A percentile compares a stretch with the other conserved stretches of the same genome.
phyloP scores from a whole-genome alignment of 2,329 filamentous ascomycete species.

The Alternaria angustiovoidea region DNA sequence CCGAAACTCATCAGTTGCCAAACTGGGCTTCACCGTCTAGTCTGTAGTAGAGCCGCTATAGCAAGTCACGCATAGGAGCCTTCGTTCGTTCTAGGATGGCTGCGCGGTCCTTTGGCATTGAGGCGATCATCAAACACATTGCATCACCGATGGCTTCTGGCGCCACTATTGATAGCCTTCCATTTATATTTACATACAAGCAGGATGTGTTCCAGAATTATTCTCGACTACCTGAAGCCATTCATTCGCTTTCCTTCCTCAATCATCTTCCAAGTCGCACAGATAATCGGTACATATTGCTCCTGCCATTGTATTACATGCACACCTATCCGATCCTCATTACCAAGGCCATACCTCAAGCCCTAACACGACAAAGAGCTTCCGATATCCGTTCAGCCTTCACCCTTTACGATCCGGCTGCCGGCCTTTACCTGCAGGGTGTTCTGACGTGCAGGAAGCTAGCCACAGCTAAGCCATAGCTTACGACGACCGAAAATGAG shows the following conservation, averaged over 20 bases:
- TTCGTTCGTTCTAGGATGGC: conserved; percentile 24
- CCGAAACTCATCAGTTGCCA: background rate
- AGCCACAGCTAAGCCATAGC: conserved; percentile 33
- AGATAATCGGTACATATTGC: conserved; percentile 15
- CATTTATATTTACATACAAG: conserved; percentile 20
- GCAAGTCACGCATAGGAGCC: conserved; percentile 15
- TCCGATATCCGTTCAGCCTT: conserved; percentile 12
- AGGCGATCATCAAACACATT: conserved; percentile 28
- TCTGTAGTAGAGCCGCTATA: conserved; percentile 1
- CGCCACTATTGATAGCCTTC: conserved; percentile 11
- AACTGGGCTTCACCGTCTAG: conserved; percentile 9
- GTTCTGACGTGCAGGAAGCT: conserved; percentile 41
- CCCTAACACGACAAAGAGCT: background rate
- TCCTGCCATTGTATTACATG: conserved; percentile 16
- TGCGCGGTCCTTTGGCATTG: conserved; percentile 13
- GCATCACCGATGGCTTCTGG: conserved; percentile 15
- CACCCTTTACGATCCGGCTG: conserved; percentile 14
- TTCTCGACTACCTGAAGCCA: conserved; percentile 3
- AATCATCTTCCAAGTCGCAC: conserved; percentile 12
- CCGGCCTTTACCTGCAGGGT: conserved; percentile 23
- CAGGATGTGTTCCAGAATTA: background rate
- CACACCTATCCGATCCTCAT: conserved; percentile 3
- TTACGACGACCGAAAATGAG: conserved; percentile 40
- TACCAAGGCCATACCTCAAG: background rate
- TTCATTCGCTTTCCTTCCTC: conserved; percentile 6